Base-by-base conservation (phyloP, 768 basidiomycete genomes). In the Tubosaeta sp. region DNA sequence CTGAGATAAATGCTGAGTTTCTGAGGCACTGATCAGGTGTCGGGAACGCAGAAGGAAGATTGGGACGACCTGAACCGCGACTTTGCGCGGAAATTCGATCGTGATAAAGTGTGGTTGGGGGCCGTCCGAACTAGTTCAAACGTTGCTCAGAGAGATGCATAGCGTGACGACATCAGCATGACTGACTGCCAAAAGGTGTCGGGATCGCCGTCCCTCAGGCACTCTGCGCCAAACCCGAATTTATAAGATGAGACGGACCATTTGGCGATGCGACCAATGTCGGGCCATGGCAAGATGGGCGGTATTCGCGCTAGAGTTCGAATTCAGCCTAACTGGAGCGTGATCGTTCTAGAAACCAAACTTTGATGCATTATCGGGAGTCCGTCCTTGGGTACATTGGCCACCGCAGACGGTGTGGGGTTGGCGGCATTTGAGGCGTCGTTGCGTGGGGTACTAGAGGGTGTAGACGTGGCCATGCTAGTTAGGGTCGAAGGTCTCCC, bases 171-270 rank as follows among this genome's bases (percentile, higher is more conserved):
- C 26, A 48, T 13, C 14, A 31, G 14, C 35, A 22, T 8, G 8
- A 78, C 92, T 68, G 68, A 98, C 95, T 98, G 97, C 97, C 97
- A 98, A 66, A 97, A 95, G 0, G 95, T 97, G 37, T 90, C 86
- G 29, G 90, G 85, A 63, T 95, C 88, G 32, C 82, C 81, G 61
- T 97, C 95, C 26, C 84, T 79, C 41, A 98, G 74, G 68, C 94
- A 94, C 65, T 97, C 93, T 35, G 92, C 84, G 8, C 95, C 94
- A 66, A 95, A 97, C 1, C 95, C 95, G 56, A 95, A 97, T 68
- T 99, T 99, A 72, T 82, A 92, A 0, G 90, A 94, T 12, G 95
- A 97, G 4, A 98, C 95, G 11, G 91, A 88, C 97, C 95, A 99
- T 60, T 87, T 87, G 41, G 90, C 97, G 32, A 91, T 80, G 39